Evolutionary conservation across 805 yeast genomes (phyloP), one percentile per base, ranked within the genome.

Genomic region (Metschnikowia reukaufii): DNA sequence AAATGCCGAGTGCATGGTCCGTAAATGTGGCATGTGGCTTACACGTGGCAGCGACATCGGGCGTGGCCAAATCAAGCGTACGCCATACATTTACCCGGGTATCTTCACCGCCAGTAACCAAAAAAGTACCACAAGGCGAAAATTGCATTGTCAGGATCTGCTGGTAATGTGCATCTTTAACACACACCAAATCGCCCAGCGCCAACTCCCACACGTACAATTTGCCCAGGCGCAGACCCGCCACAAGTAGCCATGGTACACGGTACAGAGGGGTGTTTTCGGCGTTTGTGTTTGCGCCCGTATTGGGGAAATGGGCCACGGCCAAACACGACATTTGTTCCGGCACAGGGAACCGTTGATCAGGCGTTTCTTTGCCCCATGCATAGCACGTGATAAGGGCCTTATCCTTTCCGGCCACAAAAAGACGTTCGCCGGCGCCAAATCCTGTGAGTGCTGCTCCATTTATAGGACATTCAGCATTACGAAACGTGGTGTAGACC

Each of bases 131-230:
- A 59, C 89, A 86, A 10, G 67, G 52, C 0, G 86, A 69, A 57
- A 86, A 81, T 52, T 73, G 74, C 30, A 92, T 62, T 27, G 73
- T 74, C 0, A 84, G 76, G 6, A 89, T 77, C 6, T 76, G 72
- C 66, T 92, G 97, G 64, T 88, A 92, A 67, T 92, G 98, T 0
- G 88, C 84, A 42, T 87, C 91, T 59, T 81, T 82, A 4, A 82
- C 95, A 39, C 79, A 72, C 19, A 91, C 59, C 39, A 94, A 72
- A 19, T 79, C 66, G 0, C 98, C 98, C 1, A 94, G 84, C 8
- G 75, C 65, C 42, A 91, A 61, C 57, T 89, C 96, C 98, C 98
- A 92, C 1, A 91, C 64, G 60, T 86, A 86, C 13, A 94, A 52
- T 54, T 83, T 79, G 10, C 98, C 98, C n/a, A 84, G 60, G 48